phyloP scores from a whole-genome alignment of 2,329 filamentous ascomycete species.

The Arthroderma uncinatum region DNA sequence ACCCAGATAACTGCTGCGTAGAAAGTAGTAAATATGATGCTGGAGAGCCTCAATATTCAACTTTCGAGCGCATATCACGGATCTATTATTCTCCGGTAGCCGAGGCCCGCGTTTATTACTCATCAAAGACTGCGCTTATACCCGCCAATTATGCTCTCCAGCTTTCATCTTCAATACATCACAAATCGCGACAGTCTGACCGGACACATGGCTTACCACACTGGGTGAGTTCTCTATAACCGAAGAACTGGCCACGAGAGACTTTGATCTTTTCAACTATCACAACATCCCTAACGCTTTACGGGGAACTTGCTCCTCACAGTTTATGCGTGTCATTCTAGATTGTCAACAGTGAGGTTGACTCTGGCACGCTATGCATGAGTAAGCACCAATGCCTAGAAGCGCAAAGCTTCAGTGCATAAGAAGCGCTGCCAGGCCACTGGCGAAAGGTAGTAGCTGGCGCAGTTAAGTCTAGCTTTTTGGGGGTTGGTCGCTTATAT shows the following conservation, averaged over 20 bases:
- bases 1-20: background rate
- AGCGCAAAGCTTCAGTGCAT: too few species aligned
- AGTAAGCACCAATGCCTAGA: too few species aligned
- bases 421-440: too few species aligned
- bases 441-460: too few species aligned
- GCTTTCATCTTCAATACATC: too few species aligned
- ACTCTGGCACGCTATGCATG: too few species aligned
- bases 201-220: conserved; percentile 23
- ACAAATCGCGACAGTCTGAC: conserved; percentile 16
- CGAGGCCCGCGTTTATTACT: background rate
- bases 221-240: background rate
- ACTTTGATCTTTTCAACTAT: conserved; percentile 12
- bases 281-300: conserved; percentile 19
- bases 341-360: too few species aligned
- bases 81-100: background rate
- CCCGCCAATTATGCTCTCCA: background rate
- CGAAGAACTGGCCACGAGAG: background rate
- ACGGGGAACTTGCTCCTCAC: conserved; percentile 24
- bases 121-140: background rate
- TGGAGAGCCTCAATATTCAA: background rate
- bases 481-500: too few species aligned
- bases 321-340: too few species aligned
- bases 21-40: background rate
- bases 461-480: too few species aligned
- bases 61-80: background rate